Evolutionary conservation across 306 rosid genomes (phyloP), one percentile per base, ranked within the genome.

Genomic region (Mimosa pudica): DNA sequence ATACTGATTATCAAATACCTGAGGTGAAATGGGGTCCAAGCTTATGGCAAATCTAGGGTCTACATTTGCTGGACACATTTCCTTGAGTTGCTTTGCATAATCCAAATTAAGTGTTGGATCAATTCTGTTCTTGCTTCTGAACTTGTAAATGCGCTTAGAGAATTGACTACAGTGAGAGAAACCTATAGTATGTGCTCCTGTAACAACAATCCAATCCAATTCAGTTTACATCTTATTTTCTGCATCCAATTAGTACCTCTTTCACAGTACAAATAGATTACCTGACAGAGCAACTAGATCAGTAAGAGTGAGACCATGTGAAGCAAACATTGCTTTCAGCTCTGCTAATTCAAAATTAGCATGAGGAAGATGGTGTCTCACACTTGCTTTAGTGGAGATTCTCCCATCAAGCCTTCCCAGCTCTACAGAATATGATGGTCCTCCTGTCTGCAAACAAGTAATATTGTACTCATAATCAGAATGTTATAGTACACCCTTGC

Each of bases 131-230:
- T 45, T 77, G 82, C 84, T 83, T 69, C 36, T 86, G 95, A 89
- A 94, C 61, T 47, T 83, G 87, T 91, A 80, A 30, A 94, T 70
- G 67, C 97, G 66, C 70, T 85, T 85, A 32, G 76, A 68, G 79
- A 92, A 82, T 65, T 82, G 79, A 73, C 18, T 79, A 89, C 98
- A 94, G 75, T 90, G 97, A 18, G 97, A 84, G 80, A 89, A 90
- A 16, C 98, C 98, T 57, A 92, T 86, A 7, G 98, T 91, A 72
- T 94, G 98, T 64, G 97, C 97, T 47, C 97, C 98, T 93, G 76
- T 52, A 48, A 66, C 9, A 48, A 61, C 10, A 47, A 66, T 18
- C 58, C 48, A 49, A 20, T 76, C 54, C 80, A 82, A 44, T 55
- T 51, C 35, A 71, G 30, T 10, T 48, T 14, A 48, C 0, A 57